A percentile compares a stretch with the other conserved stretches of the same genome.
phyloP scores from a whole-genome alignment of 2,329 filamentous ascomycete genomes.

The Geosmithia morbida region DNA sequence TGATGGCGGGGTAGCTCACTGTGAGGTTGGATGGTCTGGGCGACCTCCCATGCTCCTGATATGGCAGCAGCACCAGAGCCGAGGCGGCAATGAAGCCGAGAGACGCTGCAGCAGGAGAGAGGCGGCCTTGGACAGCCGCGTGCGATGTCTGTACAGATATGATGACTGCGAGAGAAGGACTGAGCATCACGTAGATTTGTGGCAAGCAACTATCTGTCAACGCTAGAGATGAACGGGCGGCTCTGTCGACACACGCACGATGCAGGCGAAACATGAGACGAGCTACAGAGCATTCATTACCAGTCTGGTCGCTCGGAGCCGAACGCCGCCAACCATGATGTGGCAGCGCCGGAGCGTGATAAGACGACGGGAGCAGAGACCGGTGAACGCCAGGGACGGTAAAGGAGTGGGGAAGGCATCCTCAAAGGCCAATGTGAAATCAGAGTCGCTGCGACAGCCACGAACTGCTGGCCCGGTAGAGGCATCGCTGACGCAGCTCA shows the following conservation, averaged over 20 bases:
- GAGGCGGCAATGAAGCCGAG: conserved; percentile 13
- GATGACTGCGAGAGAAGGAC: conserved; percentile 4
- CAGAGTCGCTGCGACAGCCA: conserved; percentile 32
- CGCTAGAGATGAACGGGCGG: no score
- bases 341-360: conserved; percentile 14
- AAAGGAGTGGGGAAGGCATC: conserved; percentile 28
- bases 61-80: conserved; percentile 15
- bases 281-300: no score
- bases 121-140: not conserved
- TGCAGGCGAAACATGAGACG: no score
- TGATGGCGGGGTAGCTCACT: conserved; percentile 23
- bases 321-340: no score
- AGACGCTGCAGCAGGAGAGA: conserved; percentile 12
- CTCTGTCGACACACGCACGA: no score
- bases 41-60: conserved; percentile 19
- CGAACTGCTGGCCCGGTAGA: conserved; percentile 27
- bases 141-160: not conserved
- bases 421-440: conserved; percentile 35
- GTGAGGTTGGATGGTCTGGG: conserved; percentile 27
- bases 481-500: conserved; percentile 15
- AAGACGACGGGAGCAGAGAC: conserved; percentile 16
- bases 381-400: conserved; percentile 25
- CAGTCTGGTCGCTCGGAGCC: no score
- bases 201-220: no score
- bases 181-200: no score